Evolutionary conservation across 1,284 basidiomycete genomes (phyloP).

Genomic region (Chiua sp.): DNA sequence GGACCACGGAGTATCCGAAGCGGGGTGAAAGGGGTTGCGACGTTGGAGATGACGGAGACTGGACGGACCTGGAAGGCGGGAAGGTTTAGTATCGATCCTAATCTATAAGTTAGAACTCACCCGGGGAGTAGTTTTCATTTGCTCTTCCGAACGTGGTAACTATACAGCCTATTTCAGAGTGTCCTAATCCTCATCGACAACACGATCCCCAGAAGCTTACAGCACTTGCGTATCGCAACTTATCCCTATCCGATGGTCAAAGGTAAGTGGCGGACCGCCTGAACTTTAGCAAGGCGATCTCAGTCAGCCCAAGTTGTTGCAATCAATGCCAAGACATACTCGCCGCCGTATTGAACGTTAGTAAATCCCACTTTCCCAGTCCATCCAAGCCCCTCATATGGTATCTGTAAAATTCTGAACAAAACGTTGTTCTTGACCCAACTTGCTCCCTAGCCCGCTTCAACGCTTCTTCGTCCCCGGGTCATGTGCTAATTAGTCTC

Average conservation of each 20-base stretch:
- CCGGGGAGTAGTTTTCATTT: slow-evolving; percentile 71
- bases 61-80: slow-evolving; percentile 36
- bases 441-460: slow-evolving; percentile 31
- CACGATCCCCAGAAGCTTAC: slow-evolving; percentile 80
- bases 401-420: slow-evolving; percentile 75
- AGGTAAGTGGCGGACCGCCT: slow-evolving; percentile 77
- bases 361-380: slow-evolving; percentile 70
- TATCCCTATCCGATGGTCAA: slow-evolving; percentile 84
- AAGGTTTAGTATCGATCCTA: not conserved
- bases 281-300: slow-evolving; percentile 46
- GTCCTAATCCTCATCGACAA: slow-evolving; percentile 68
- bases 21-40: slow-evolving; percentile 58
- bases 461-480: slow-evolving; percentile 28
- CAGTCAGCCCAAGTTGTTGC: too few relatives aligned
- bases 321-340: slow-evolving; percentile 23
- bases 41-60: slow-evolving; percentile 28
- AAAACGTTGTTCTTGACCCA: slow-evolving; percentile 37
- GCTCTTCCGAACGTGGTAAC: slow-evolving; percentile 64
- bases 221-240: slow-evolving; percentile 74
- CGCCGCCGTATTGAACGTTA: slow-evolving; percentile 69
- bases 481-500: slow-evolving; percentile 53
- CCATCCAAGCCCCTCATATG: slow-evolving; percentile 62
- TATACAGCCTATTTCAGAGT: slow-evolving; percentile 68
- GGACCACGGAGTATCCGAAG: slow-evolving; percentile 79
- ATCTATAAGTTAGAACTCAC: slow-evolving; percentile 45